Conservation (phyloP, 129 eudicot genomes). For the Calendula officinalis region DNA sequence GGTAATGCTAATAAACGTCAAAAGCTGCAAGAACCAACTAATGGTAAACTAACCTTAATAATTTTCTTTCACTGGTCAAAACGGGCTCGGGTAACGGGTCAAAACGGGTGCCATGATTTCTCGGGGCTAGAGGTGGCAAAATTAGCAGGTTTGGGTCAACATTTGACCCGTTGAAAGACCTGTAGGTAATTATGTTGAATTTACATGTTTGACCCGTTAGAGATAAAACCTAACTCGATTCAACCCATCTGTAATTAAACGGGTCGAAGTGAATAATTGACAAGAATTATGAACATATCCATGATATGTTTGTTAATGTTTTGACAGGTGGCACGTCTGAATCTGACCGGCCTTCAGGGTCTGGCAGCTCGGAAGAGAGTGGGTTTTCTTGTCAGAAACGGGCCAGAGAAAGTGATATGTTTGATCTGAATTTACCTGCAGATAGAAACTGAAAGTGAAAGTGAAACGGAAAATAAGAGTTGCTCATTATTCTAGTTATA, state of each 20-base stretch:
- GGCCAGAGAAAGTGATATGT: constrained; percentile 46
- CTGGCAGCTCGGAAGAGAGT: constrained; percentile 60
- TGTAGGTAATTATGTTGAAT: background rate
- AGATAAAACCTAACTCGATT: background rate
- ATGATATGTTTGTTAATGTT: constrained; percentile 14
- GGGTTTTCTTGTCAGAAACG: constrained; percentile 55
- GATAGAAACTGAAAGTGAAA: constrained; percentile 39
- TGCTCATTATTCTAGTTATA: constrained; percentile 24
- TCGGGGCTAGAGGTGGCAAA: no score
- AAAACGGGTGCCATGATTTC: no score
- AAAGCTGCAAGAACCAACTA: constrained; percentile 39
- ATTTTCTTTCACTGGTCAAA: background rate
- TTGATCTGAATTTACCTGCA: constrained; percentile 92
- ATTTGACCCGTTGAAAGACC: background rate
- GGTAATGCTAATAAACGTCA: constrained; percentile 26
- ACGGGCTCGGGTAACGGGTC: background rate
- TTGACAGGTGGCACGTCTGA: constrained; percentile 36
- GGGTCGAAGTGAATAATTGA: background rate
- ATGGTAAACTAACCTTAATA: constrained; percentile 42
- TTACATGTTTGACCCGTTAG: background rate
- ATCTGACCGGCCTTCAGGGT: constrained; percentile 55
- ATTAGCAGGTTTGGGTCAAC: no score
- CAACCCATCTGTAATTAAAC: background rate
- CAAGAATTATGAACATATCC: background rate
- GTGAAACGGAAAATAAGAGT: constrained; percentile 10